Percentiles rank a stretch among this genome's conserved stretches.
Evolutionary conservation across 768 basidiomycete genomes (phyloP).

Genomic region (Chiua virens): DNA sequence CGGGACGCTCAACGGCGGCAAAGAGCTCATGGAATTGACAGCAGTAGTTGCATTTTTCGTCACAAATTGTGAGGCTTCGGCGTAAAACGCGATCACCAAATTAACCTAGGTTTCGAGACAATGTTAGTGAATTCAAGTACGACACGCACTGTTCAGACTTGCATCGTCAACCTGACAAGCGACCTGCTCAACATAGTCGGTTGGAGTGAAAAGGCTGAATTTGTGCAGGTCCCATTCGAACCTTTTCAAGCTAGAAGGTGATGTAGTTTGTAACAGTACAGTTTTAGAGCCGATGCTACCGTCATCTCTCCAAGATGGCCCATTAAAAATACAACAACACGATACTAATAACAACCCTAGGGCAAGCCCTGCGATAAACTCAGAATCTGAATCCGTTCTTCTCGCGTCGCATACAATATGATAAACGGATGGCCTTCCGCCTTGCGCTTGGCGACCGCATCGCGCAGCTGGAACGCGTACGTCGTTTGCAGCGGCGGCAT

Average conservation of each 20-base stretch:
- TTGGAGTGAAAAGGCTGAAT: slow-evolving; percentile 44
- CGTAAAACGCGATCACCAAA: slow-evolving; percentile 50
- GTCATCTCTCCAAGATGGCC: no score
- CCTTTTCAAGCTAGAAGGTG: no score
- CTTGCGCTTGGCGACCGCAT: slow-evolving; percentile 60
- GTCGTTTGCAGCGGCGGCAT: slow-evolving; percentile 59
- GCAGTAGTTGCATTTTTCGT: background rate
- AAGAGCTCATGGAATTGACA: background rate
- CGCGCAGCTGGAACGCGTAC: slow-evolving; percentile 69
- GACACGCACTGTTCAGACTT: slow-evolving; percentile 9
- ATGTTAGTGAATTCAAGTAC: background rate
- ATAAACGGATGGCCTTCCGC: slow-evolving; percentile 63
- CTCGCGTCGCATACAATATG: slow-evolving; percentile 64
- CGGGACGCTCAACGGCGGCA: background rate
- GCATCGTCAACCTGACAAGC: slow-evolving; percentile 46
- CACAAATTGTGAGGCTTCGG: slow-evolving; percentile 29
- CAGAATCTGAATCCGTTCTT: slow-evolving; percentile 68
- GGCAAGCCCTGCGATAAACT: slow-evolving; percentile 30
- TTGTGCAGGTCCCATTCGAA: slow-evolving; percentile 30
- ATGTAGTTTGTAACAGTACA: no score
- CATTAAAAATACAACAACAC: no score
- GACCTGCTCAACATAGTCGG: slow-evolving; percentile 49
- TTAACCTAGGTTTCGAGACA: slow-evolving; percentile 36
- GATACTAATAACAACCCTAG: background rate
- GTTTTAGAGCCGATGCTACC: no score